Conservation (phyloP, 345 rosid species). For the Eucalyptus pumila region DNA sequence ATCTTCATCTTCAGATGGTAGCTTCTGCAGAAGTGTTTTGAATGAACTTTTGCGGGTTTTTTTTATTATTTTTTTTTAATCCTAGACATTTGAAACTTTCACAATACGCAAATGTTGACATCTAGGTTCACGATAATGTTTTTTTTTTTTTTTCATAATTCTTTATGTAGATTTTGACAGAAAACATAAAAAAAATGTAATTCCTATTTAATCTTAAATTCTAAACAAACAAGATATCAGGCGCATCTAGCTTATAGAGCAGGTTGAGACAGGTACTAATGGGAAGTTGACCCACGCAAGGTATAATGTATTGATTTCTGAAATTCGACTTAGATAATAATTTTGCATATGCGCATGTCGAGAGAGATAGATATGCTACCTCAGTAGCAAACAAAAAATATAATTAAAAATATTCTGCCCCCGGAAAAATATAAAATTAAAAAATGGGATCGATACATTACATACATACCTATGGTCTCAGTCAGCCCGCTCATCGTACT, state of each 20-base stretch:
- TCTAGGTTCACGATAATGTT: not conserved
- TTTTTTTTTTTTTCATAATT: not conserved
- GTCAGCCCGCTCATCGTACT: not conserved
- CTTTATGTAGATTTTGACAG: not conserved
- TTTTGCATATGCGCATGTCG: not conserved
- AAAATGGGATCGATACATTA: not conserved
- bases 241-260: not conserved
- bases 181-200: not conserved
- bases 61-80: not conserved
- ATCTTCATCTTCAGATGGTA: not conserved
- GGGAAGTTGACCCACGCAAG: not conserved
- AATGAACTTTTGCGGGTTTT: not conserved
- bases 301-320: not conserved
- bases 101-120: not conserved
- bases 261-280: not conserved
- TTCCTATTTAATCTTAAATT: not conserved
- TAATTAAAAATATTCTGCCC: not conserved
- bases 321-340: not conserved
- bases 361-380: not conserved
- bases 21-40: not conserved
- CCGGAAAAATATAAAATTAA: not conserved
- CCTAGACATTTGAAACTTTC: not conserved
- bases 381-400: not conserved
- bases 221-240: not conserved
- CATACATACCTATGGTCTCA: not conserved